Evolutionary conservation across 805 yeast genomes (phyloP).

Genomic region (Metschnikowia noctiluminum): DNA sequence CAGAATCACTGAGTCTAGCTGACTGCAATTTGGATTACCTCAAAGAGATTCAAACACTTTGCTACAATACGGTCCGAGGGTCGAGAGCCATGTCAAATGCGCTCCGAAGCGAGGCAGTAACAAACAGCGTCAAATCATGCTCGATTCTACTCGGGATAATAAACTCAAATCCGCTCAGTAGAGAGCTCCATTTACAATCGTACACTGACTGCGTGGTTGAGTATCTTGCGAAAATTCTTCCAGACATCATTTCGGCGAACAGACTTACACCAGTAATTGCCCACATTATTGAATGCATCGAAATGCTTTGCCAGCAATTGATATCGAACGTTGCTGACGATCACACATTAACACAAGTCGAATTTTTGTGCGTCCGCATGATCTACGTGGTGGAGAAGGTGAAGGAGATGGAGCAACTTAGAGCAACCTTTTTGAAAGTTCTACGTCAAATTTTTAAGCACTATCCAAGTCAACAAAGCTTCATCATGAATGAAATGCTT

Average conservation of each 20-base stretch:
- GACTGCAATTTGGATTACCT: slow-evolving; percentile 16
- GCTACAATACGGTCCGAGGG: slow-evolving; percentile 25
- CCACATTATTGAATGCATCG: slow-evolving; percentile 3
- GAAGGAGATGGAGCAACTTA: slow-evolving; percentile 25
- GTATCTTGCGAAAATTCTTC: slow-evolving; percentile 33
- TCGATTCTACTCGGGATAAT: slow-evolving; percentile 40
- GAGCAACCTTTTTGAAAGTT: slow-evolving; percentile 27
- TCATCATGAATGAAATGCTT: slow-evolving; percentile 59
- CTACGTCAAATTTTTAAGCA: slow-evolving; percentile 35
- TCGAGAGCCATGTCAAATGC: slow-evolving; percentile 3
- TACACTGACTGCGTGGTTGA: slow-evolving; percentile 40
- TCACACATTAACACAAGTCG: slow-evolving; percentile 52
- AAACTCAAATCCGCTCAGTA: slow-evolving; percentile 39
- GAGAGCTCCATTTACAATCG: slow-evolving; percentile 44
- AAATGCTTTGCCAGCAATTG: slow-evolving; percentile 16
- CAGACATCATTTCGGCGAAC: slow-evolving; percentile 24
- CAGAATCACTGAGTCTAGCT: slow-evolving; percentile 19
- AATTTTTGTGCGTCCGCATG: slow-evolving; percentile 44
- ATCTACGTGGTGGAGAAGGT: slow-evolving; percentile 36
- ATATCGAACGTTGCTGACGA: slow-evolving; percentile 37
- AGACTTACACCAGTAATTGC: slow-evolving; percentile 1
- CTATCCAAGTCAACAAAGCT: slow-evolving; percentile 51
- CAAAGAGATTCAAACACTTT: slow-evolving; percentile 23
- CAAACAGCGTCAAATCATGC: slow-evolving; percentile 31
- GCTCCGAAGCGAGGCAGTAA: slow-evolving; percentile 14